Evolutionary conservation across 2,329 filamentous ascomycete genomes (phyloP).

Genomic region (Blumeriella jaapii): DNA sequence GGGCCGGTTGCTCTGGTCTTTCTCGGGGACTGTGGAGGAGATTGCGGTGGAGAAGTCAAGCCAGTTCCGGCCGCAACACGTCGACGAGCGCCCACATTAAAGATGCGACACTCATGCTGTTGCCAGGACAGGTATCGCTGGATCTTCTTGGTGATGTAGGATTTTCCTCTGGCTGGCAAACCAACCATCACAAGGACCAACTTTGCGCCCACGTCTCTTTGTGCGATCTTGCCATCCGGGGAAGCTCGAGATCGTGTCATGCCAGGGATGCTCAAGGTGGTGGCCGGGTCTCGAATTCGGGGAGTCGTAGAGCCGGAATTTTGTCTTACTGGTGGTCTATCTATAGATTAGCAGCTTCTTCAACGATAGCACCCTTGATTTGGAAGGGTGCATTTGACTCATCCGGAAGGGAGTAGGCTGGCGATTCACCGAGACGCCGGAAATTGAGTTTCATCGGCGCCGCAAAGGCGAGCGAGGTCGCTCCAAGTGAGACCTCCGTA

Average conservation of each 20-base stretch:
- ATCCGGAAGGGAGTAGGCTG: background rate
- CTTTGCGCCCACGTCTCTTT: conserved; percentile 90
- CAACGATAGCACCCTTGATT: background rate
- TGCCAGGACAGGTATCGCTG: conserved; percentile 94
- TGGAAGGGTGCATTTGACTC: background rate
- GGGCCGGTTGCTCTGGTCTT: conserved; percentile 10
- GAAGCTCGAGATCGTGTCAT: conserved; percentile 93
- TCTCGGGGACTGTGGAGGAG: conserved; percentile 21
- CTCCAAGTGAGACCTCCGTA: too few relatives aligned
- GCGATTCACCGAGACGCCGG: too few relatives aligned
- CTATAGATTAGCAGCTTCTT: conserved; percentile 7
- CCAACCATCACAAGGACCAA: conserved; percentile 98
- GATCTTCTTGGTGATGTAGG: conserved; percentile 97
- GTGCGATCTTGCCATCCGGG: conserved; percentile 86
- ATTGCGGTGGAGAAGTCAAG: conserved; percentile 17
- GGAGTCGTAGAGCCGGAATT: conserved; percentile 71
- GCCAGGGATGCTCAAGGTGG: conserved; percentile 91
- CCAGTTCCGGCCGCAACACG: conserved; percentile 60
- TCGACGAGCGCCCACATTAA: conserved; percentile 91
- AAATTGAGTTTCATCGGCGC: too few relatives aligned
- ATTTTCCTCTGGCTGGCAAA: conserved; percentile 88
- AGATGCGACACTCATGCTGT: conserved; percentile 89
- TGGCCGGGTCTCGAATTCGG: conserved; percentile 69
- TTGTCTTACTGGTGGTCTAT: conserved; percentile 55
- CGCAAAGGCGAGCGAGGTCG: too few relatives aligned